These are phyloP conservation scores for Aureobasidium vineae DNA, from an alignment of 2,329 filamentous ascomycete genomes.

Conservation along the genomic window DNA sequence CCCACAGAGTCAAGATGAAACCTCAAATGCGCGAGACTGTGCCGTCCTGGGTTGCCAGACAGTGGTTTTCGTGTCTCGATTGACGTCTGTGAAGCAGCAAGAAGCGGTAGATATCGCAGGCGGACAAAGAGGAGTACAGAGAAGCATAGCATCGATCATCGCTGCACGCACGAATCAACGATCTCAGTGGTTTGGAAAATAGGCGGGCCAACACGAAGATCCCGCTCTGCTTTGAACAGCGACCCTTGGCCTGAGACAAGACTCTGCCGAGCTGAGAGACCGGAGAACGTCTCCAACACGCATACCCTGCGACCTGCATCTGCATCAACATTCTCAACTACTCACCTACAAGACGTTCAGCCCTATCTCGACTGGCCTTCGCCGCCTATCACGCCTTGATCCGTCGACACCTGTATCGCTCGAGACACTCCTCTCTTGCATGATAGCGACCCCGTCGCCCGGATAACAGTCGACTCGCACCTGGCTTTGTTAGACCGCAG, in stretches of 20 bases:
- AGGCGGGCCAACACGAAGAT: constrained; percentile 15
- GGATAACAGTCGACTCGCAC: constrained; percentile 8
- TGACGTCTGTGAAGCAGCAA: neutral
- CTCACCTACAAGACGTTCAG: neutral
- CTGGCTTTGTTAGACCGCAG: constrained; percentile 21
- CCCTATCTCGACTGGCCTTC: neutral
- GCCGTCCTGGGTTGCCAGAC: neutral
- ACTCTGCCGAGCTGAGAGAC: constrained; percentile 10
- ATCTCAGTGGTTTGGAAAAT: neutral
- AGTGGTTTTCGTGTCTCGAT: neutral
- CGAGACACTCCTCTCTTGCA: neutral
- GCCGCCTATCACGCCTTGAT: neutral
- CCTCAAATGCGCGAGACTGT: constrained; percentile 2
- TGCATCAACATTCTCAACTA: constrained; percentile 3
- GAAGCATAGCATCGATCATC: neutral
- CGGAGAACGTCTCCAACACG: constrained; percentile 7
- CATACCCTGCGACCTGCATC: constrained; percentile 4
- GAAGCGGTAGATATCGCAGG: neutral
- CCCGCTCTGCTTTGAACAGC: neutral
- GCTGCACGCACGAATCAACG: constrained; percentile 11
- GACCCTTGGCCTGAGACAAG: constrained; percentile 9
- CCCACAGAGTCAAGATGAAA: neutral
- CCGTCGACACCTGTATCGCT: neutral
- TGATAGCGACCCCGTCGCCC: neutral
- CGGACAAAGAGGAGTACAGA: neutral